Evolutionary conservation across 257 asterid genomes (phyloP).

Genomic region (Rehmannia glutinosa): DNA sequence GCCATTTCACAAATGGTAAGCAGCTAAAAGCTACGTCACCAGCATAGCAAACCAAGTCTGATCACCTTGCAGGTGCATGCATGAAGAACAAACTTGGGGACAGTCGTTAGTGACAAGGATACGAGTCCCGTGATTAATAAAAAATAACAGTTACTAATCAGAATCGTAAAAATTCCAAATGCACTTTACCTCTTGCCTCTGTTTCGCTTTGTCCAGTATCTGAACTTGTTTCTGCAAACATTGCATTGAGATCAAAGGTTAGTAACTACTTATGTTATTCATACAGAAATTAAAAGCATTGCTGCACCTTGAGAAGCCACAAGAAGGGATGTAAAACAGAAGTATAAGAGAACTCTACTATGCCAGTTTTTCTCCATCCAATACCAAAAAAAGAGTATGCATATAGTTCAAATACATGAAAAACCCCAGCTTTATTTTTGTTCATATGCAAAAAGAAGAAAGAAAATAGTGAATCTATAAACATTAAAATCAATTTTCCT

Average conservation of each 20-base stretch:
- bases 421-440: not conserved
- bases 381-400: not conserved
- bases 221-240: slow-evolving; percentile 66
- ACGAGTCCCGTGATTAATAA: not conserved
- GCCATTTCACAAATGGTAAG: not conserved
- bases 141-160: not conserved
- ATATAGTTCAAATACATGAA: not conserved
- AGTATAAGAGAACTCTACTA: no score
- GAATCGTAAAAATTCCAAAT: not conserved
- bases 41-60: not conserved
- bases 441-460: no score
- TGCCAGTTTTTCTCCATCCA: no score
- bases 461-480: not conserved
- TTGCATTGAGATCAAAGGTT: slow-evolving; percentile 1
- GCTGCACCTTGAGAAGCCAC: slow-evolving; percentile 6
- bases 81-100: not conserved
- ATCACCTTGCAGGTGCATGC: slow-evolving; percentile 5
- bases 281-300: slow-evolving; percentile 4
- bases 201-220: slow-evolving; percentile 60
- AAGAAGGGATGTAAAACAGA: no score
- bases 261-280: slow-evolving; percentile 10
- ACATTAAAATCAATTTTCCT: not conserved
- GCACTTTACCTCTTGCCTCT: slow-evolving; percentile 65
- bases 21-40: slow-evolving; percentile 6
- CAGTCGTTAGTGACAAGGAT: not conserved